Evolutionary conservation across 495 filamentous ascomycete genomes (phyloP).

Genomic region (Amphirosellinia nigrospora): DNA sequence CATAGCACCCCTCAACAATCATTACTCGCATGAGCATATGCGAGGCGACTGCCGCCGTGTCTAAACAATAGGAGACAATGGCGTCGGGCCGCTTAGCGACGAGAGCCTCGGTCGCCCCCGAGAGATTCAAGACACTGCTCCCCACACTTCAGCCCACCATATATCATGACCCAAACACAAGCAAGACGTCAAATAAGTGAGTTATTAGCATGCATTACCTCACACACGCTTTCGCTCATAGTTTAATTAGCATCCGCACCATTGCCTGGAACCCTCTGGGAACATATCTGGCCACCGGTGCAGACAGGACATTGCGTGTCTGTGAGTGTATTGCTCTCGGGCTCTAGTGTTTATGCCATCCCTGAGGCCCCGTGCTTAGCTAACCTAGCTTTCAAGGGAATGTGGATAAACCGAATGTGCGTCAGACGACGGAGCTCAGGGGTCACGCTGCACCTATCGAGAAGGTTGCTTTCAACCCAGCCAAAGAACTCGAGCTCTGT

Average conservation of each 20-base stretch:
- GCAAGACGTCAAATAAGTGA: constrained; percentile 37
- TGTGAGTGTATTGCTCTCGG: constrained; percentile 42
- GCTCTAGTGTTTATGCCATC: neutral
- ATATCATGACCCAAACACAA: constrained; percentile 37
- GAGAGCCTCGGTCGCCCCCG: constrained; percentile 39
- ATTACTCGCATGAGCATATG: neutral
- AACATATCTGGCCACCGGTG: constrained; percentile 83
- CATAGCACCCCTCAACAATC: neutral
- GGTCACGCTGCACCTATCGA: constrained; percentile 81
- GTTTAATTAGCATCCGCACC: constrained; percentile 59
- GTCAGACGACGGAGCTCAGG: constrained; percentile 84
- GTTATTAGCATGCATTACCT: neutral
- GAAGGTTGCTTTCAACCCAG: constrained; percentile 88
- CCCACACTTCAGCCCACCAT: constrained; percentile 39
- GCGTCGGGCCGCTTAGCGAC: constrained; percentile 29
- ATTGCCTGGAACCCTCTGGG: constrained; percentile 92
- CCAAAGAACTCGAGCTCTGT: constrained; percentile 84
- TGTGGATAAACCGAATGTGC: constrained; percentile 79
- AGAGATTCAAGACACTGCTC: constrained; percentile 39
- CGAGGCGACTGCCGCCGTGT: neutral
- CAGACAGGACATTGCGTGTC: constrained; percentile 82
- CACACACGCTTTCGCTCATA: neutral
- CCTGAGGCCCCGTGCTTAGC: neutral
- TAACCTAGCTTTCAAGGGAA: constrained; percentile 64
- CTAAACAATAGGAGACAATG: constrained; percentile 7